Percentiles rank a stretch among this genome's conserved stretches.
Evolutionary conservation across 176 grass and related monocot genomes (phyloP).

Genomic region (Poa pratensis): DNA sequence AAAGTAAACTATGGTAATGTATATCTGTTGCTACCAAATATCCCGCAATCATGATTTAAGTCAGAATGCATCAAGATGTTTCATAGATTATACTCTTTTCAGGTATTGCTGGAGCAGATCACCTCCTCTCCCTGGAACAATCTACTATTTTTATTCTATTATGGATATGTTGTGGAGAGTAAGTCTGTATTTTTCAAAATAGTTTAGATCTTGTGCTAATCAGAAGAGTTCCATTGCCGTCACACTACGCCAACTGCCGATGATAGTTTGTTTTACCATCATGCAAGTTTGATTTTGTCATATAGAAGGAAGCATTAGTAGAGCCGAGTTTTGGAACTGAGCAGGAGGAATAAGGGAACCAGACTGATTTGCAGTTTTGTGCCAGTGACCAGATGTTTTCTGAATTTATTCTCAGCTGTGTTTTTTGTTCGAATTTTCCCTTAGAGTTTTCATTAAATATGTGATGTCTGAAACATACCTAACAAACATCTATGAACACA

Average conservation of each 20-base stretch:
- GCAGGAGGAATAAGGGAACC: neutral
- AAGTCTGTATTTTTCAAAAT: conserved; percentile 51
- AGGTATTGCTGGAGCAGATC: conserved; percentile 86
- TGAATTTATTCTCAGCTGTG: neutral
- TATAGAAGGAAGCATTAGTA: neutral
- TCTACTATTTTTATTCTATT: conserved; percentile 86
- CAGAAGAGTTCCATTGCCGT: conserved; percentile 1
- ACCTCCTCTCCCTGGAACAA: conserved; percentile 84
- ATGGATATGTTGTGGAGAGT: conserved; percentile 90
- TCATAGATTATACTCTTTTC: conserved; percentile 41
- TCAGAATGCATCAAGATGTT: neutral
- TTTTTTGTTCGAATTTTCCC: neutral
- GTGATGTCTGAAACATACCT: neutral
- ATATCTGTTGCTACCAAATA: neutral
- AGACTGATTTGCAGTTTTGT: neutral
- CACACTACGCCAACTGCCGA: neutral
- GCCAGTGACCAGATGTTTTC: neutral
- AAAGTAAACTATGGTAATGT: neutral
- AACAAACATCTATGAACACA: neutral
- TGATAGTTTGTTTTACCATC: neutral
- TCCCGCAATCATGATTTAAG: neutral
- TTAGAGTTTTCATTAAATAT: neutral
- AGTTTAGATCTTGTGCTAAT: neutral
- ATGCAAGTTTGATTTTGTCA: conserved; percentile 1
- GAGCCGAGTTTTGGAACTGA: neutral